A percentile compares a stretch with the other conserved stretches of the same genome.
Evolutionary conservation across 2,329 filamentous ascomycete species (phyloP).

Genomic region (Aurifilum marmelostoma): DNA sequence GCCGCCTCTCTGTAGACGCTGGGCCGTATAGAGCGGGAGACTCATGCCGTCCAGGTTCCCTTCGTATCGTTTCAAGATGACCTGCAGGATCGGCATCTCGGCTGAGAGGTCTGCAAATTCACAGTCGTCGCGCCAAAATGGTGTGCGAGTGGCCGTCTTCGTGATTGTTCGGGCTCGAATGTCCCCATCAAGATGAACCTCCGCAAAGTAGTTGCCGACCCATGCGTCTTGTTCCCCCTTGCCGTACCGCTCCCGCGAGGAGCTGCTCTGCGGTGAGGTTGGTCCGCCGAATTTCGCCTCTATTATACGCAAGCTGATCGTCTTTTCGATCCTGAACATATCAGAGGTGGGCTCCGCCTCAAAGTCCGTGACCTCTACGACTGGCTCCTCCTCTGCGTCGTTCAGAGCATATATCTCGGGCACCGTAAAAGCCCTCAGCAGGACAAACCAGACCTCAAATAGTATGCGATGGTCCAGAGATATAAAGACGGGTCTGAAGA

Average conservation of each 20-base stretch:
- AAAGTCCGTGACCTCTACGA: conserved; percentile 47
- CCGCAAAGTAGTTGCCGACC: conserved; percentile 74
- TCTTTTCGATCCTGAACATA: conserved; percentile 65
- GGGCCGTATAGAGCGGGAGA: conserved; percentile 47
- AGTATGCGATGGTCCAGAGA: conserved; percentile 83
- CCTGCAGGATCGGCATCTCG: conserved; percentile 67
- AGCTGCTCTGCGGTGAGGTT: conserved; percentile 33
- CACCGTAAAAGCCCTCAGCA: conserved; percentile 87
- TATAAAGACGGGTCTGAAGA: conserved; percentile 87
- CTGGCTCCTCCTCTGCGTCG: conserved; percentile 45
- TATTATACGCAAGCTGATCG: conserved; percentile 59
- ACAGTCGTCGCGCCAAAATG: conserved; percentile 83
- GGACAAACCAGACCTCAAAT: conserved; percentile 97
- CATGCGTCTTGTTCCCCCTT: conserved; percentile 49
- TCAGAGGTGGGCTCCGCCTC: conserved; percentile 49
- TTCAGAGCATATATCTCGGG: conserved; percentile 82
- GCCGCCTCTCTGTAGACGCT: conserved; percentile 47
- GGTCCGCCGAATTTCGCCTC: conserved; percentile 62
- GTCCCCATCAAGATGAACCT: conserved; percentile 79
- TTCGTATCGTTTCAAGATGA: conserved; percentile 71
- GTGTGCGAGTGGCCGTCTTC: conserved; percentile 71
- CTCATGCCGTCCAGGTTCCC: conserved; percentile 51
- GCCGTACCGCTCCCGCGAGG: conserved; percentile 38
- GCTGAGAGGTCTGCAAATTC: conserved; percentile 76
- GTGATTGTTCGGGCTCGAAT: conserved; percentile 75